Conservation (phyloP, 2,329 filamentous ascomycete species). For the Alternaria panax region DNA sequence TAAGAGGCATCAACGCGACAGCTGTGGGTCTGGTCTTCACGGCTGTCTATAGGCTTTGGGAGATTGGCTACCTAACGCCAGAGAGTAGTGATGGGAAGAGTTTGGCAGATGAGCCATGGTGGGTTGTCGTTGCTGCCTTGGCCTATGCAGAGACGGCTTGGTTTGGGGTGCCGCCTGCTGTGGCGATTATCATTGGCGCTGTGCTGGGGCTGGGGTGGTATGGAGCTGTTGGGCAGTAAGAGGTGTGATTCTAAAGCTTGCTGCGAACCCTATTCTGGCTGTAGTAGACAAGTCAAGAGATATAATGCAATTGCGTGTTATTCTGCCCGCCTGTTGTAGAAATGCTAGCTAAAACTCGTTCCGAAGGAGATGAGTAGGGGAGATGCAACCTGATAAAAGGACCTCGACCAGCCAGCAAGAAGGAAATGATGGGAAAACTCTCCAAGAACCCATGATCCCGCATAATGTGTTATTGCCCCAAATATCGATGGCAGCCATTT, state of each 20-base stretch:
- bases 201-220: conserved; percentile 52
- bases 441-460: neutral
- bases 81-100: conserved; percentile 45
- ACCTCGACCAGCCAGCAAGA: conserved; percentile 4
- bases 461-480: neutral
- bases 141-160: conserved; percentile 52
- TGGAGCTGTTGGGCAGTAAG: conserved; percentile 43
- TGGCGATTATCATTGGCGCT: conserved; percentile 52
- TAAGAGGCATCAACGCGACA: conserved; percentile 53
- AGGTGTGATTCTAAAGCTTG: neutral
- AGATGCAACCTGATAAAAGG: conserved; percentile 13
- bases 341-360: neutral
- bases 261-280: neutral
- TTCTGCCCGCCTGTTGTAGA: neutral
- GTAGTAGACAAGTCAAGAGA: neutral
- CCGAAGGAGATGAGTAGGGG: conserved; percentile 4
- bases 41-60: conserved; percentile 55
- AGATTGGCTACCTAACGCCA: conserved; percentile 54
- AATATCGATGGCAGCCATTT: neutral
- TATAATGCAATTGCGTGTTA: neutral
- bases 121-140: conserved; percentile 54
- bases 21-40: conserved; percentile 56
- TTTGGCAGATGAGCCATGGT: conserved; percentile 53
- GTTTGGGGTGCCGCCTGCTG: conserved; percentile 50
- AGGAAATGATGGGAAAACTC: neutral